phyloP scores from a whole-genome alignment of 768 basidiomycete species.

The Pisolithus orientalis region DNA sequence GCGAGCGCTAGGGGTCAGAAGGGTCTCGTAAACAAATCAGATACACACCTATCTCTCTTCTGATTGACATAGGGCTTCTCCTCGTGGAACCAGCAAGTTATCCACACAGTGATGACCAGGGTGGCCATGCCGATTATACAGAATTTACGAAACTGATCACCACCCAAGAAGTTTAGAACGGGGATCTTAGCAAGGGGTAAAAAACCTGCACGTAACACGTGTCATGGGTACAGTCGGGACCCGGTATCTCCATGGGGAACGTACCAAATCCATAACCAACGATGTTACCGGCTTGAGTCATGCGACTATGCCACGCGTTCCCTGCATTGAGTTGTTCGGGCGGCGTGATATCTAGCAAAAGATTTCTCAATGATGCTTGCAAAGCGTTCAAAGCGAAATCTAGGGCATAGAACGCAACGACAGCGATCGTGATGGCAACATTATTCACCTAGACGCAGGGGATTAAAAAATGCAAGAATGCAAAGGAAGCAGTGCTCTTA shows the following conservation, averaged over 20 bases:
- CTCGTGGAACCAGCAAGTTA: slow-evolving; percentile 82
- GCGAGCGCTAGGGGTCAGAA: not conserved
- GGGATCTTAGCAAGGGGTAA: slow-evolving; percentile 80
- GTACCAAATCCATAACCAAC: slow-evolving; percentile 87
- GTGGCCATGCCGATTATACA: slow-evolving; percentile 80
- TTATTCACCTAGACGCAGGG: slow-evolving; percentile 44
- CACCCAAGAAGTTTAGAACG: slow-evolving; percentile 74
- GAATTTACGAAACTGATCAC: slow-evolving; percentile 93
- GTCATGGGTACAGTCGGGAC: not conserved
- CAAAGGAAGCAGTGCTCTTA: slow-evolving; percentile 24
- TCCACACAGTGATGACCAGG: slow-evolving; percentile 74
- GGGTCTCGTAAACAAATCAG: not conserved
- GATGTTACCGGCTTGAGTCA: slow-evolving; percentile 96
- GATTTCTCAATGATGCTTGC: slow-evolving; percentile 87
- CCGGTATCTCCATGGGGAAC: slow-evolving; percentile 12
- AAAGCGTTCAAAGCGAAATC: slow-evolving; percentile 98
- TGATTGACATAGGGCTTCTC: slow-evolving; percentile 61
- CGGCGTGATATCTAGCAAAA: slow-evolving; percentile 89
- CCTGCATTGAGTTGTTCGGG: slow-evolving; percentile 85
- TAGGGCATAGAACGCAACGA: slow-evolving; percentile 86
- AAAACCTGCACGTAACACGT: slow-evolving; percentile 49
- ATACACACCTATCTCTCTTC: slow-evolving; percentile 36
- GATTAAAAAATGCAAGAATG: not conserved
- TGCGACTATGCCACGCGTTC: slow-evolving; percentile 97
- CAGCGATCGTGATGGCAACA: slow-evolving; percentile 78